Evolutionary conservation across 1,284 basidiomycete genomes (phyloP), one percentile per base, ranked within the genome.

Genomic region (Inonotus obliquus): DNA sequence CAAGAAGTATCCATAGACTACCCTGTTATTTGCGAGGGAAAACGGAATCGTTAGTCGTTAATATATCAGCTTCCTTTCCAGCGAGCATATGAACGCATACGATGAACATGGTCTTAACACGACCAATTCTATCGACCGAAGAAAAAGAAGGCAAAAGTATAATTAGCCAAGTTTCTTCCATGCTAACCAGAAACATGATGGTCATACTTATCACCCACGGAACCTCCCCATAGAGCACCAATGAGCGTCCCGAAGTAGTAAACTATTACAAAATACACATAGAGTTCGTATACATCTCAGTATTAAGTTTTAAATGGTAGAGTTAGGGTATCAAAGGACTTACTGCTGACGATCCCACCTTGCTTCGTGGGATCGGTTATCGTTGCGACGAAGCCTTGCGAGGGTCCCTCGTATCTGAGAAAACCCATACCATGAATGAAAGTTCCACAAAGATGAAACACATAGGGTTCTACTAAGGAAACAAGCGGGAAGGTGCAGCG

Each of bases 331-430:
- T 21, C 17, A 4, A n/a, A 65, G 63, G 1, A 71, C 74, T 27
- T 55, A 76, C 74, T 79, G 66, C 76, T 77, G 64, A 80, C 79
- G 49, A 82, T 81, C 2, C 81, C 81, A 19, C 81, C 80, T 67
- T 82, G 81, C 39, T 76, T 74, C 1, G 79, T 78, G 3, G 79
- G 77, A 65, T 81, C 67, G 14, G 80, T 82, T 59, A 83, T 76
- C n/a, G 72, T 76, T 5, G 72, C 80, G 9, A 80, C 77, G 62
- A 74, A 81, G 21, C 79, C 79, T 63, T 80, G 75, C 11, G 74
- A 74, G 25, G 74, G 68, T 17, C 77, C 77, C 66, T 76, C 70
- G 61, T 79, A 76, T 19, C 74, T 76, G 56, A 14, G 23, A 52
- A 54, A 14, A 59, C 19, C 23, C n/a, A 17, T 56, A 63, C 23